Base-by-base conservation (phyloP, 768 basidiomycete genomes). In the Boletus subcaerulescens region DNA sequence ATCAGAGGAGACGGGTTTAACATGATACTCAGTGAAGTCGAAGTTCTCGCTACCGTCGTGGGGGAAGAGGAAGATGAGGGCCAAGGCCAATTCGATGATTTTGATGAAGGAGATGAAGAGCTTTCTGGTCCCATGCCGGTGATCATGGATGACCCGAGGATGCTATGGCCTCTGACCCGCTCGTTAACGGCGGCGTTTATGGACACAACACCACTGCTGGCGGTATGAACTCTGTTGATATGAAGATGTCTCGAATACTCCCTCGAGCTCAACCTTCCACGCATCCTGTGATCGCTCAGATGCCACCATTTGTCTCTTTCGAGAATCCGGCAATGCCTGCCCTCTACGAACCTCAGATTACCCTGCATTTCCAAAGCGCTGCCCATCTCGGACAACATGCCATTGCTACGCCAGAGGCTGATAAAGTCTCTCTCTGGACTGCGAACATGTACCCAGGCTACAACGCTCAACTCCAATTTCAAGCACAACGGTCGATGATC, bases 21-120 rank as follows among this genome's bases (percentile, higher is more conserved):
- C 36, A 84, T 87, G 80, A 79, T 90, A 42, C 75, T 89, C 15
- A 75, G 72, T 38, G 88, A 91, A 66, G 75, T 89, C 56, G 89
- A 91, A 63, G 77, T 89, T 47, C 73, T 87, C 48, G 71, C 72
- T 18, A 64, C 75, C 4, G 79, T 74, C 29, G 74, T 80, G 38
- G 83, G 81, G 22, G 84, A 82, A 42, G 84, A 80, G 4, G 81
- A 79, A n/a, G 80, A 78, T 1, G 82, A 78, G 18, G 80, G 60
- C 3, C 72, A 71, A 38, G 69, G 68, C 14, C 62, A 69, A 33
- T 73, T 65, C 32, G 74, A 70, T 50, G 66, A 67, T 18, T 75
- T 74, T 20, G 77, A 74, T 45, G 74, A 77, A 36, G 77, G 65
- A 10, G 77, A 76, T 36, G 76, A 79, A 45, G 76, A 75, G 11